These are phyloP conservation scores for Cornus controversa DNA, from an alignment of 148 eudicot genomes.

Conservation along the genomic window DNA sequence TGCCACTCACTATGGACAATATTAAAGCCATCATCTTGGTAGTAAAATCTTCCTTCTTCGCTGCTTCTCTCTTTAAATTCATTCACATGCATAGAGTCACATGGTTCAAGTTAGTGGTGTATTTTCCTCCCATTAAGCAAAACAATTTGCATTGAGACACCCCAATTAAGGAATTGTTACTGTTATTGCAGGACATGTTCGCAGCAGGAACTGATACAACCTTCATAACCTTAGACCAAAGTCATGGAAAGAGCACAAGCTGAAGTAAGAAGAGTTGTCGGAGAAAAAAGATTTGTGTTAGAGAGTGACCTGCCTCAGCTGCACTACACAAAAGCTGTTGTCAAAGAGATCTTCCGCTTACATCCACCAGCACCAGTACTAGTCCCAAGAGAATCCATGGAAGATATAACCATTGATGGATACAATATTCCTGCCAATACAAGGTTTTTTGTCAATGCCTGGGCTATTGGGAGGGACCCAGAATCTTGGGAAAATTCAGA, in stretches of 20 bases:
- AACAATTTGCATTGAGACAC: too few relatives aligned
- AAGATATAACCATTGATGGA: conserved; percentile 34
- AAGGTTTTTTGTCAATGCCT: conserved; percentile 35
- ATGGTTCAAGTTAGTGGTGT: too few relatives aligned
- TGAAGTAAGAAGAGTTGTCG: conserved; percentile 36
- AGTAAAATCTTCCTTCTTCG: background rate
- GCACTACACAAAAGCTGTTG: conserved; percentile 46
- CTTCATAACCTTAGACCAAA: conserved; percentile 38
- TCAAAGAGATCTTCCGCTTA: conserved; percentile 51
- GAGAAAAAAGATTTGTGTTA: conserved; percentile 27
- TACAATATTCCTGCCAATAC: conserved; percentile 44
- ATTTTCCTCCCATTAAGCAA: too few relatives aligned
- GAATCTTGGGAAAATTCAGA: conserved; percentile 39
- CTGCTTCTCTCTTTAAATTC: background rate
- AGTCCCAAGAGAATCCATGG: conserved; percentile 56
- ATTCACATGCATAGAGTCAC: background rate
- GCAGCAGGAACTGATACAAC: conserved; percentile 61
- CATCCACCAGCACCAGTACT: conserved; percentile 59
- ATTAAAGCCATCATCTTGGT: conserved; percentile 63
- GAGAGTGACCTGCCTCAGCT: conserved; percentile 45
- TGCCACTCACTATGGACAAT: conserved; percentile 43
- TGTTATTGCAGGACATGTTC: conserved; percentile 52
- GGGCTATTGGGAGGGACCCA: conserved; percentile 50
- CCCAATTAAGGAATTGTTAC: background rate
- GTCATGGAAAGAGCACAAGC: conserved; percentile 46